Base-by-base conservation (phyloP, 208 protist species). In the Endotrypanum monterogeii region DNA sequence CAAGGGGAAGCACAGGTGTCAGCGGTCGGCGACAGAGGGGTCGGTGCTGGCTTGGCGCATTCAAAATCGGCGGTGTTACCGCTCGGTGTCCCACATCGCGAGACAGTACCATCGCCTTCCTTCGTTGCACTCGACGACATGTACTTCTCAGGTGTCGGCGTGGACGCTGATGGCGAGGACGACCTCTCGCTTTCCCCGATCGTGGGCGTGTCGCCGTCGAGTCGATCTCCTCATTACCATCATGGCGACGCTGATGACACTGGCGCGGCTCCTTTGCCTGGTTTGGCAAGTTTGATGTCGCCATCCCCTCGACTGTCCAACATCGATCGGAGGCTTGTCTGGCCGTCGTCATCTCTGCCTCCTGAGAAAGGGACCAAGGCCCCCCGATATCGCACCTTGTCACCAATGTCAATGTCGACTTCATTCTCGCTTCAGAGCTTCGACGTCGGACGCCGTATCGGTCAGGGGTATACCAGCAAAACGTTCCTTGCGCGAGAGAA, bases 401-500 rank as follows among this genome's bases (percentile, higher is more conserved):
- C 39, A 14, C 16, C n/a, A 14, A 5, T 32, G 28, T 7, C 66
- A 0, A 11, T 55, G n/a, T 51, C 68, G 32, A 44, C 28, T 37
- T 28, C 25, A 25, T 92, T 85, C 85, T 81, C 74, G 3, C 73
- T 92, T 9, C 54, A 56, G n/a, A 81, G 87, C 56, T 92, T 92
- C 56, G 85, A 89, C 25, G 61, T 92, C 37, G 80, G 75, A 23
- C 57, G 79, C n/a, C 87, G 84, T 20, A 41, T 92, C 32, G 83
- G 79, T 20, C 73, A 78, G 28, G 83, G 85, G 6, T 65, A 66
- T 9, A 76, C 85, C 37, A 79, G 83, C 35, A 86, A 86, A 37
- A 79, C 86, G 20, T 92, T 83, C 71, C 57, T 89, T 25, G 83
- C 78, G 12, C 83, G 85, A 37, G 88, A 88, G 71, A 81, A 79